Evolutionary conservation across 768 basidiomycete species (phyloP), one percentile per base, ranked within the genome.

Genomic region (Gymnopilus dilepis): DNA sequence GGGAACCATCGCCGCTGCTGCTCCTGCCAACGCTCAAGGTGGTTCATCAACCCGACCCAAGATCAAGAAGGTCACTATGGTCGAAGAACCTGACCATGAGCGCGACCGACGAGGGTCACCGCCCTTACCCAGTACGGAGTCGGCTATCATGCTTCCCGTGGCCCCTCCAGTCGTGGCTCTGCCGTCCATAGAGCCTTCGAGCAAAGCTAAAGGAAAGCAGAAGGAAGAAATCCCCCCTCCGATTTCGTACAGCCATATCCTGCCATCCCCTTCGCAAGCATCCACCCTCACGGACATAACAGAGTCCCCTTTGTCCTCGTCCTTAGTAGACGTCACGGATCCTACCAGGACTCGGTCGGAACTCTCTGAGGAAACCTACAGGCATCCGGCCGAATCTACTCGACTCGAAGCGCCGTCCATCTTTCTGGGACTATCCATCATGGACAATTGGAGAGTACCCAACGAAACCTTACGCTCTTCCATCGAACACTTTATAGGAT

Each of bases 381-480:
- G 11, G 15, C 15, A 21, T 11, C 24, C 24, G 11, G 26, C 11
- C 11, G 19, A 22, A 19, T 26, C 43, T 6, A 4, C 34, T 37
- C 34, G 3, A 9, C 34, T 13, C 6, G 6, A 2, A 5, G 1
- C 6, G 2, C 15, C 9, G 9, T 45, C 28, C 1, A 55, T 55
- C 2, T 55, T 55, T 17, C 13, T 24, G 6, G 54, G 38, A 6
- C 21, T 55, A 41, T 22, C 54, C 3, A 21, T 41, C 6, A 41
- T 28, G 40, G 34, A 41, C 21, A 28, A 40, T 9, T 17, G 17
- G 2, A 19, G 24, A 21, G 22, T 62, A 3, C 28, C 37, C 30
- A 33, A 59, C 13, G 62, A 64, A 28, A 34, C 62, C 12, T 22
- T 64, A 13, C 52, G 43, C 26, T 15, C 30, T 13, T 59, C 63